Evolutionary conservation across 2,329 filamentous ascomycete species (phyloP), one percentile per base, ranked within the genome.

Genomic region (Pseudocercospora fijiensis): DNA sequence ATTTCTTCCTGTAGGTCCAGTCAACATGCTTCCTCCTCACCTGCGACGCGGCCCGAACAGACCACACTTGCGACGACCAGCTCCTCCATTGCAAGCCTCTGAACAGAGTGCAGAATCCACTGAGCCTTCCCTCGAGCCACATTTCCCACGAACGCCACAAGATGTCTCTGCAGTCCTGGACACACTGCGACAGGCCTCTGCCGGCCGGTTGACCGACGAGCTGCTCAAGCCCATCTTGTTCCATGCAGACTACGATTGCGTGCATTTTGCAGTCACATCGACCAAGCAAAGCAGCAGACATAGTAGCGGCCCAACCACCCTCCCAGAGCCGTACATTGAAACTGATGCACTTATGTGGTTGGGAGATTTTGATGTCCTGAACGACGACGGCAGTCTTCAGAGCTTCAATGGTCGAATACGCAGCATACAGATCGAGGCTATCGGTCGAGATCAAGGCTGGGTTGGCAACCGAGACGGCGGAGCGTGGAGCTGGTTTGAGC

Each of bases 161-260:
- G 65, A 67, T 49, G 41, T 67, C 5, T 59, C 24, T 9, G 51
- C 57, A 27, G 53, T 60, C 9, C 43, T 65, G 9, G 60, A 53
- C 16, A 61, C 61, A 26, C 16, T 67, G 16, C 53, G 58, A 22
- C 56, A 60, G 22, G 65, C 55, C 16, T 59, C 65, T 10, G 13
- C 55, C 3, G 43, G 56, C n/a, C 60, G 57, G 11, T 24, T 68
- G 1, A 65, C 66, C 4, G 45, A 61, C 27, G 66, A 68, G 22
- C 56, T 68, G 1, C 41, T 66, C 51, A 68, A 63, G 56, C 33
- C 51, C 2, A 65, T 68, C 13, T 58, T 68, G 24, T 58, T 52
- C n/a, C 37, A 65, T 11, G 66, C 64, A 22, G 58, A 65, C 47
- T 68, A 68, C 62, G 66, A 68, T 43, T 66, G 64, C 55, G 53